phyloP scores from a whole-genome alignment of 805 yeast genomes.

The Wickerhamiella bombiphila region DNA sequence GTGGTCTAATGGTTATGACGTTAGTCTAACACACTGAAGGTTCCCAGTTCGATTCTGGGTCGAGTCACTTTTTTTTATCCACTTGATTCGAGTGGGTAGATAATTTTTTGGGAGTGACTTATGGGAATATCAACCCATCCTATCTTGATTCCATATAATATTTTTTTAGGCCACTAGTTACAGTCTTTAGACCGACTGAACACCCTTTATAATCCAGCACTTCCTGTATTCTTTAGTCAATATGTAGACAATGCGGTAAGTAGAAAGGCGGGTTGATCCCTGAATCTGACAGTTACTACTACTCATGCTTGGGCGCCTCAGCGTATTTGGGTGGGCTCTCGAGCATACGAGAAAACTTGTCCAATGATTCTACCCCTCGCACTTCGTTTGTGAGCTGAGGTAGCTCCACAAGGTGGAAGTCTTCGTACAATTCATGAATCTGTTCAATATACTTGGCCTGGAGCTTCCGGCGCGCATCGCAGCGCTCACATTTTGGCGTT shows the following conservation, averaged over 20 bases:
- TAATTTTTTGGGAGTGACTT: too few species aligned
- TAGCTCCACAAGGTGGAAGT: slow-evolving; percentile 89
- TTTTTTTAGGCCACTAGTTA: too few species aligned
- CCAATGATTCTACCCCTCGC: slow-evolving; percentile 78
- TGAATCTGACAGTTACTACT: too few species aligned
- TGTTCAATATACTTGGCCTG: slow-evolving; percentile 90
- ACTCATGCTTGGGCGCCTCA: slow-evolving; percentile 31
- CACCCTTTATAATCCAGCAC: not conserved
- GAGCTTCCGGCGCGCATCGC: slow-evolving; percentile 88
- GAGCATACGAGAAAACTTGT: slow-evolving; percentile 68
- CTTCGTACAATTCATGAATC: slow-evolving; percentile 92
- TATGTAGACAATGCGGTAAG: too few species aligned
- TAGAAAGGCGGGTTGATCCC: too few species aligned
- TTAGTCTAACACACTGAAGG: slow-evolving; percentile 99
- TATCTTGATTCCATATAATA: too few species aligned
- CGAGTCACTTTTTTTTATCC: slow-evolving; percentile 51
- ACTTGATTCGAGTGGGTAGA: not conserved
- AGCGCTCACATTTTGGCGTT: slow-evolving; percentile 65
- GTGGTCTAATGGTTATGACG: slow-evolving; percentile 99
- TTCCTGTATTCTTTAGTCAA: not conserved
- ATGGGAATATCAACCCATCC: too few species aligned
- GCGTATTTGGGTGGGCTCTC: slow-evolving; percentile 35
- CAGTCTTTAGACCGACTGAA: too few species aligned
- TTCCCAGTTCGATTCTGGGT: slow-evolving; percentile 99
- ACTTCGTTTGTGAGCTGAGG: slow-evolving; percentile 92